These are phyloP conservation scores for Hydrangea macrophylla DNA, from an alignment of 148 eudicot species.

Conservation along the genomic window DNA sequence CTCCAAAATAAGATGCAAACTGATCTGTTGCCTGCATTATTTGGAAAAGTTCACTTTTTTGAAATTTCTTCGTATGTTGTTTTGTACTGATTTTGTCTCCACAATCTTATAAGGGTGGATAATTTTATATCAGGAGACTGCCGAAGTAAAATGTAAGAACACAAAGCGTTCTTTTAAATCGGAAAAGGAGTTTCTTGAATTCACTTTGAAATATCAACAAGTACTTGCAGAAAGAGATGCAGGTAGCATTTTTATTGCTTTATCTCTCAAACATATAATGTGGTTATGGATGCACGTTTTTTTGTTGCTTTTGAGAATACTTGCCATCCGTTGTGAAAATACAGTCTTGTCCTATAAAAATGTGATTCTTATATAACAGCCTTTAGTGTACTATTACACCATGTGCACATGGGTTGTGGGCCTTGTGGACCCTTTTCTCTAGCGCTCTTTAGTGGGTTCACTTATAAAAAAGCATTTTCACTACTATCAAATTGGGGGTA, in stretches of 20 bases:
- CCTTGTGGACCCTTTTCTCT: too few species aligned
- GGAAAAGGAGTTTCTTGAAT: slow-evolving; percentile 90
- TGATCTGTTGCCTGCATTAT: not conserved
- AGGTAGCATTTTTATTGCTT: slow-evolving; percentile 36
- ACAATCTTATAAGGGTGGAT: not conserved
- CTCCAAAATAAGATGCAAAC: not conserved
- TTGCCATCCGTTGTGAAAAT: not conserved
- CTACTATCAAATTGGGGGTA: too few species aligned
- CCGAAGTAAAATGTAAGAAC: slow-evolving; percentile 78
- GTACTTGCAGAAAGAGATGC: slow-evolving; percentile 87
- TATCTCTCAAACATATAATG: not conserved
- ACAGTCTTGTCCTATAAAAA: too few species aligned
- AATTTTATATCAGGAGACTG: slow-evolving; percentile 44
- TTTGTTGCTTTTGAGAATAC: not conserved
- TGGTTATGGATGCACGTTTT: not conserved
- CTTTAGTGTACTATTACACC: too few species aligned
- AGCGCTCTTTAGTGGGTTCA: too few species aligned
- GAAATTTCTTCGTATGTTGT: not conserved
- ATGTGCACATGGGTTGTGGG: too few species aligned
- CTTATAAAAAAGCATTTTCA: too few species aligned
- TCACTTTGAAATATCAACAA: slow-evolving; percentile 84
- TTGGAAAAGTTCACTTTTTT: not conserved
- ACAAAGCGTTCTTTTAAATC: slow-evolving; percentile 74
- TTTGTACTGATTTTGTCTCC: slow-evolving; percentile 4
- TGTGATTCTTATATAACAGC: too few species aligned